Conservation (phyloP, 371 early-diverging fungal species). For the Mucor saturninus region DNA sequence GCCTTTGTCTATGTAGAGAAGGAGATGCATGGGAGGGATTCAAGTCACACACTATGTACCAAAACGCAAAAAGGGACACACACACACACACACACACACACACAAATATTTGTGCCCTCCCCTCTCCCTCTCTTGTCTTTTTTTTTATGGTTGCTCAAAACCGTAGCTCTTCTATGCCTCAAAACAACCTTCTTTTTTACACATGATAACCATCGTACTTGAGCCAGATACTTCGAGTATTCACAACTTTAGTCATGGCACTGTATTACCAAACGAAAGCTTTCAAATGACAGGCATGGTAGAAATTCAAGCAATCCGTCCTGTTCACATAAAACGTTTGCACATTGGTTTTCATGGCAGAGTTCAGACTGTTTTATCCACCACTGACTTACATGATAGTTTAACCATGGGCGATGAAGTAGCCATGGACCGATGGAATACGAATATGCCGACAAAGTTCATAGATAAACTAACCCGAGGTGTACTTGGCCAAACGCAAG, state of each 20-base stretch:
- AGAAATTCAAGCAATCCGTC: conserved; percentile 27
- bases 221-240: conserved; percentile 31
- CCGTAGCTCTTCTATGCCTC: too few species aligned
- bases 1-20: too few species aligned
- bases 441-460: conserved; percentile 2
- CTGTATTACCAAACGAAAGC: conserved; percentile 30
- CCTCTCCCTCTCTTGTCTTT: too few species aligned
- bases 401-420: conserved; percentile 16
- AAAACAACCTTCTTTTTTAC: too few species aligned
- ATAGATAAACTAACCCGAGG: conserved; percentile 9
- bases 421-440: conserved; percentile 18
- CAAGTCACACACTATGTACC: too few species aligned
- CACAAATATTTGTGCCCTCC: too few species aligned
- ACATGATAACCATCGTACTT: too few species aligned
- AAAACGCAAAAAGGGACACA: too few species aligned
- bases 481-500: conserved; percentile 16
- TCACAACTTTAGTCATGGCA: conserved; percentile 24
- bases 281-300: conserved; percentile 31
- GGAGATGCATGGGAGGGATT: too few species aligned
- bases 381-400: conserved; percentile 14
- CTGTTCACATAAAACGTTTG: conserved; percentile 33
- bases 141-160: too few species aligned
- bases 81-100: too few species aligned
- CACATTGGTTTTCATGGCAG: conserved; percentile 34
- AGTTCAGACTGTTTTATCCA: conserved; percentile 30